Evolutionary conservation across 371 early-diverging fungal species (phyloP), one percentile per base, ranked within the genome.

Genomic region (Paramicrosporidium saccamoebae): DNA sequence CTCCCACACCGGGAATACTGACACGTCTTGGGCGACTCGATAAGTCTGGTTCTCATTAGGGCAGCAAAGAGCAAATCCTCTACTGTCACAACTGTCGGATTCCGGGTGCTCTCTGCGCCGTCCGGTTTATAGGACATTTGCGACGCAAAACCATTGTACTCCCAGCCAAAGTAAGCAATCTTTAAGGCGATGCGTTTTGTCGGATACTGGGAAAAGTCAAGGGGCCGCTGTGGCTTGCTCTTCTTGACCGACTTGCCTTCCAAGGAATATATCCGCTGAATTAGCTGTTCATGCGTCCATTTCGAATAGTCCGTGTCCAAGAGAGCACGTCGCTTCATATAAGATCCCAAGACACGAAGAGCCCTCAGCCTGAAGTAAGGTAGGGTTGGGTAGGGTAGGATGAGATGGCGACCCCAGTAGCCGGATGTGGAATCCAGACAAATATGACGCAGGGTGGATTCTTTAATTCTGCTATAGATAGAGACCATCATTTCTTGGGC

Each of bases 91-190:
- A 54, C 31, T 1, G 15, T 10, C 17, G 5, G 23, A 34, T 41
- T 28, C 48, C 30, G 25, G 18, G 12, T 17, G 22, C 29, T 44
- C 35, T 5, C 27, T 19, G 12, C 24, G 11, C 12, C 17, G 29
- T 23, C 28, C 32, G 3, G 31, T 30, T 10, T 14, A 32, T 2
- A 29, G 27, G 13, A 21, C 30, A 16, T 50, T 26, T 68, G 68
- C 3, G 58, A 40, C 3, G 82, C 74, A 32, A 86, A 61, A 5
- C 88, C 90, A 31, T 55, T 51, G 46, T 86, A 90, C 13, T 61
- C 48, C 67, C 71, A 72, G 1, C 86, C 90, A 27, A 84, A 46
- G 44, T 90, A 90, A 14, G 74, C 63, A 15, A 88, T 50, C 36
- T 61, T 66, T 20, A 88, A 48, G 6, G 82, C 84, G 13, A 88